Conservation (phyloP, 768 basidiomycete species). For the Gautieria morchelliformis region DNA sequence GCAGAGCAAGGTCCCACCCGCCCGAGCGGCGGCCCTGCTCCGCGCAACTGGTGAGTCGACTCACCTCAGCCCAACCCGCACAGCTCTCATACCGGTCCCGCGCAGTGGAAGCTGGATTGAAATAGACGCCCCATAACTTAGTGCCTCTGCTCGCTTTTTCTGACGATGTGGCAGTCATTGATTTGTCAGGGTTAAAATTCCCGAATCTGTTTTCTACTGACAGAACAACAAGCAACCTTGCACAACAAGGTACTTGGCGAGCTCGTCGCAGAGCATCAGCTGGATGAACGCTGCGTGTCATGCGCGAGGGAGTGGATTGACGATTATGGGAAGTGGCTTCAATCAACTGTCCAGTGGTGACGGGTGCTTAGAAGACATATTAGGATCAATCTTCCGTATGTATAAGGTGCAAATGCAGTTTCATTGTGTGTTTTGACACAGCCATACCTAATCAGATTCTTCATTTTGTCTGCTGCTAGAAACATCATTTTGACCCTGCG, state of each 20-base stretch:
- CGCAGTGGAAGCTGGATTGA: too few species aligned
- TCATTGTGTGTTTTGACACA: constrained; percentile 5
- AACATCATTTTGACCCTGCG: constrained; percentile 55
- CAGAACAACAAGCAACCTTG: constrained; percentile 36
- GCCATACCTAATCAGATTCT: constrained; percentile 7
- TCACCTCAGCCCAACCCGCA: too few species aligned
- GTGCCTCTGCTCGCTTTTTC: constrained; percentile 45
- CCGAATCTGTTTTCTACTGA: constrained; percentile 23
- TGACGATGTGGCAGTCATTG: constrained; percentile 49
- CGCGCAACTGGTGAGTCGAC: too few species aligned
- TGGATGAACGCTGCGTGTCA: constrained; percentile 34
- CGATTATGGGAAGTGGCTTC: constrained; percentile 47
- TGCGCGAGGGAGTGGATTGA: constrained; percentile 55
- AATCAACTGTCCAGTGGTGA: constrained; percentile 4
- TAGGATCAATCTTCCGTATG: constrained; percentile 29
- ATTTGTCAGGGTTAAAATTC: constrained; percentile 42
- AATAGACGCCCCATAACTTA: constrained; percentile 41
- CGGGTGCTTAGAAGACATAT: not conserved
- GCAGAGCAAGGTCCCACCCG: too few species aligned
- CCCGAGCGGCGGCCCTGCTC: too few species aligned
- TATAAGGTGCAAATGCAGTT: constrained; percentile 29
- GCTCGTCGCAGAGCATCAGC: constrained; percentile 46
- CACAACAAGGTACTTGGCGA: constrained; percentile 51
- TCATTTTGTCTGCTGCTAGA: constrained; percentile 31
- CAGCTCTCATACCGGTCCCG: too few species aligned